These are phyloP conservation scores for Penicillium salamii DNA, from an alignment of 495 filamentous ascomycete species.

Conservation along the genomic window DNA sequence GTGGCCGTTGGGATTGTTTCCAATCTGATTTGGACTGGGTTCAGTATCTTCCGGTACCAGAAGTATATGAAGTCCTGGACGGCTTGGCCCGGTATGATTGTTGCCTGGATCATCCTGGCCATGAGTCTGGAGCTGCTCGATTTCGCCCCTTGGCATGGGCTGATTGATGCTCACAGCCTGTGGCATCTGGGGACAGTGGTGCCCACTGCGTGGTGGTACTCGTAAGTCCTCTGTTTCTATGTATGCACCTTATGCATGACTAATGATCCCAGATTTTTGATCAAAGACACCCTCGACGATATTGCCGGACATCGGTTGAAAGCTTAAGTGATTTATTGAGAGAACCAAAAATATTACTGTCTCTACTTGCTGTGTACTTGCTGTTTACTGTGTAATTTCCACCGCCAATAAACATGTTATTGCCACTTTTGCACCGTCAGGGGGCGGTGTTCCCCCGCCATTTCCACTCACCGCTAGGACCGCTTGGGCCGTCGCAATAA, in stretches of 20 bases:
- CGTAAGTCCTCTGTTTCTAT: constrained; percentile 63
- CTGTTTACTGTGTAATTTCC: constrained; percentile 12
- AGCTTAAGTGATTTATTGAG: constrained; percentile 26
- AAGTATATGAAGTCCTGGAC: constrained; percentile 70
- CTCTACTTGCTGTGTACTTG: constrained; percentile 8
- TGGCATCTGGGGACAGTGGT: constrained; percentile 94
- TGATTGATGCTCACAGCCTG: constrained; percentile 89
- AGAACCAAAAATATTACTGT: constrained; percentile 5
- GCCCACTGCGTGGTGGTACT: constrained; percentile 91
- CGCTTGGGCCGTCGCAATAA: constrained; percentile 35
- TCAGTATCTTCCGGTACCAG: constrained; percentile 72
- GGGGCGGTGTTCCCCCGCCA: constrained; percentile 16
- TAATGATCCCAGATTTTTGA: constrained; percentile 59
- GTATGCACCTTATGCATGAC: constrained; percentile 14
- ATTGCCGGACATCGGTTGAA: constrained; percentile 54
- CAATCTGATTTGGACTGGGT: constrained; percentile 82
- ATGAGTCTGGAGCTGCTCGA: constrained; percentile 96
- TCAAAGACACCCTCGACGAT: constrained; percentile 76
- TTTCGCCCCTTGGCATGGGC: constrained; percentile 80
- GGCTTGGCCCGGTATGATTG: constrained; percentile 87
- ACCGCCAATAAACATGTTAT: constrained; percentile 8
- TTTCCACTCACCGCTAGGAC: constrained; percentile 21
- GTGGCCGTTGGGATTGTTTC: constrained; percentile 76
- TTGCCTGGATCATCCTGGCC: constrained; percentile 84
- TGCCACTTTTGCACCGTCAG: constrained; percentile 16